Evolutionary conservation across 345 rosid species (phyloP).

Genomic region (Populus tremula): DNA sequence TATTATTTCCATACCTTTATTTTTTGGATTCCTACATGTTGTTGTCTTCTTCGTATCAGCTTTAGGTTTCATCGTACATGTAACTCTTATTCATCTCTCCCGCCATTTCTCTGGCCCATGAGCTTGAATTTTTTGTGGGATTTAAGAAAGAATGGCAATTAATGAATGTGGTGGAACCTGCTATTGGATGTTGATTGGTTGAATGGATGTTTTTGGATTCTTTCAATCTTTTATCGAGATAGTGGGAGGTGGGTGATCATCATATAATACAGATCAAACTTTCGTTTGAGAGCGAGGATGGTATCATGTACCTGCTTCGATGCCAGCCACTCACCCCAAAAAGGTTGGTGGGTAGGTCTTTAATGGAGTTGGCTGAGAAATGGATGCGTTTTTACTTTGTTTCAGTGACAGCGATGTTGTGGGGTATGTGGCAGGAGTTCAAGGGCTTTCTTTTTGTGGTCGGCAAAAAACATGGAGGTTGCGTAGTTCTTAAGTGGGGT

Average conservation of each 20-base stretch:
- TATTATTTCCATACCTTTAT: background rate
- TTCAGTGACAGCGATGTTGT: background rate
- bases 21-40: background rate
- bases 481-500: background rate
- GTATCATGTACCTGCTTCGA: background rate
- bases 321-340: background rate
- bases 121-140: background rate
- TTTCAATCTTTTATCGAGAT: background rate
- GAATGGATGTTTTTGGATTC: background rate
- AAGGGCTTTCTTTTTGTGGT: conserved; percentile 2
- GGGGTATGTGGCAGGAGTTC: background rate
- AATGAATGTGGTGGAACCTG: background rate
- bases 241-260: background rate
- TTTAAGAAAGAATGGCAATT: background rate
- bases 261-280: background rate
- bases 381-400: background rate
- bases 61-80: background rate
- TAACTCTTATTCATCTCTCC: background rate
- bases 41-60: background rate
- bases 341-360: background rate
- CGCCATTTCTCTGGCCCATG: too few species aligned
- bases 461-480: background rate
- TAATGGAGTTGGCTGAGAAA: background rate
- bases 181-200: background rate
- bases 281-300: background rate